A percentile compares a stretch with the other conserved stretches of the same genome.
Conservation (phyloP, 768 basidiomycete genomes). For the Cyathus striatus region DNA sequence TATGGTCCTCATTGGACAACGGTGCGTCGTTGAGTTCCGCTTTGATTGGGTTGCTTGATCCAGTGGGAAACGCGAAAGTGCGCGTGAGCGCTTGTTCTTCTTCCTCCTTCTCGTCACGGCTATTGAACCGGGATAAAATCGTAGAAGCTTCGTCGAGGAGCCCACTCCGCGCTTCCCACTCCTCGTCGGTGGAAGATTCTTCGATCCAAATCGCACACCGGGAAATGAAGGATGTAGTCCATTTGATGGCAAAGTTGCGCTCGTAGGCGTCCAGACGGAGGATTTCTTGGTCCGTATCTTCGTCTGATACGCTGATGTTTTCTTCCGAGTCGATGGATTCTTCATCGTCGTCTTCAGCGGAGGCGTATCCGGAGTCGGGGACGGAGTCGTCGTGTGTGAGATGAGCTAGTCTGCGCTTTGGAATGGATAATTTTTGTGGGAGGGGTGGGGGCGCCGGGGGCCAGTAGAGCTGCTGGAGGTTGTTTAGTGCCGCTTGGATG, state of each 20-base stretch:
- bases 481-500: slow-evolving; percentile 34
- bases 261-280: slow-evolving; percentile 64
- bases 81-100: slow-evolving; percentile 40
- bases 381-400: slow-evolving; percentile 36
- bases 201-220: slow-evolving; percentile 51
- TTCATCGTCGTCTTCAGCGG: slow-evolving; percentile 59
- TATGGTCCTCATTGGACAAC: slow-evolving; percentile 60
- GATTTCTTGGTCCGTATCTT: slow-evolving; percentile 30
- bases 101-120: slow-evolving; percentile 34
- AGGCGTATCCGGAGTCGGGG: slow-evolving; percentile 77
- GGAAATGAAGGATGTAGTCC: slow-evolving; percentile 68
- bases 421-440: slow-evolving; percentile 20
- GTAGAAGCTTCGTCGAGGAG: slow-evolving; percentile 54
- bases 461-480: slow-evolving; percentile 50
- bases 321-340: slow-evolving; percentile 18
- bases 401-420: slow-evolving; percentile 18
- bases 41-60: slow-evolving; percentile 17
- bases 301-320: no score
- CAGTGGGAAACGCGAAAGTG: slow-evolving; percentile 41
- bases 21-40: slow-evolving; percentile 71
- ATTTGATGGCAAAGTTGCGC: slow-evolving; percentile 61
- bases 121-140: slow-evolving; percentile 49
- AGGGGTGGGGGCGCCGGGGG: slow-evolving; percentile 23
- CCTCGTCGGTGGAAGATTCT: slow-evolving; percentile 19
- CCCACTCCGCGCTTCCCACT: slow-evolving; percentile 31